Evolutionary conservation across 2,329 filamentous ascomycete genomes (phyloP), one percentile per base, ranked within the genome.

Genomic region (Fusarium xylarioides): DNA sequence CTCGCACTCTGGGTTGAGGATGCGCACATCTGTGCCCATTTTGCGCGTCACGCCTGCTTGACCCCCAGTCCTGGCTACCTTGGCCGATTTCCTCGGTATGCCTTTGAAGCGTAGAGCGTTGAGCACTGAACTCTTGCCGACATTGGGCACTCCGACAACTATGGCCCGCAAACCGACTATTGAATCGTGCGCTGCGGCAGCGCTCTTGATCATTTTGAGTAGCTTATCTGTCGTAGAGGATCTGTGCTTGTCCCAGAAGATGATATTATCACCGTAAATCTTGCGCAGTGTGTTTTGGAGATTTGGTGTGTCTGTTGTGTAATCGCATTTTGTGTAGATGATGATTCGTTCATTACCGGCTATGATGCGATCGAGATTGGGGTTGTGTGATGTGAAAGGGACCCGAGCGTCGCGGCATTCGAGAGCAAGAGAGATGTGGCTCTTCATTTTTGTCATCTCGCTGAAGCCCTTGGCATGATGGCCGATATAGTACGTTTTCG

Each of bases 131-230:
- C 94, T 97, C 83, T 99, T 99, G 40, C 96, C 96, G 1, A 97
- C 94, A 80, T 99, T 99, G 40, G 96, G 96, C 95, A 99, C 98
- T 62, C 96, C 96, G 19, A 98, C 95, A 2, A 98, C 90, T 81
- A 99, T 89, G 63, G 95, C 89, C 54, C 95, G 90, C 75, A 94
- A 88, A n/a, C 95, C 95, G 12, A 93, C 91, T n/a, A 98, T 83
- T 28, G 89, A 89, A 75, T 90, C 81, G 26, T 81, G 73, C 4
- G 70, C 72, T 21, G 59, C 67, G 23, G 82, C 81, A 23, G 78
- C 68, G 43, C 80, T 74, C 42, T 79, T 80, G 23, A 85, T 78
- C 37, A 80, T 77, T 23, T 71, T 71, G 16, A 90, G 79, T 7
- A 90, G 80, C 5, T 74, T 60, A 10, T 74, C 75, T 15, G 86